Conservation (phyloP, 345 rosid genomes). For the Cardamine chenopodiifolia region DNA sequence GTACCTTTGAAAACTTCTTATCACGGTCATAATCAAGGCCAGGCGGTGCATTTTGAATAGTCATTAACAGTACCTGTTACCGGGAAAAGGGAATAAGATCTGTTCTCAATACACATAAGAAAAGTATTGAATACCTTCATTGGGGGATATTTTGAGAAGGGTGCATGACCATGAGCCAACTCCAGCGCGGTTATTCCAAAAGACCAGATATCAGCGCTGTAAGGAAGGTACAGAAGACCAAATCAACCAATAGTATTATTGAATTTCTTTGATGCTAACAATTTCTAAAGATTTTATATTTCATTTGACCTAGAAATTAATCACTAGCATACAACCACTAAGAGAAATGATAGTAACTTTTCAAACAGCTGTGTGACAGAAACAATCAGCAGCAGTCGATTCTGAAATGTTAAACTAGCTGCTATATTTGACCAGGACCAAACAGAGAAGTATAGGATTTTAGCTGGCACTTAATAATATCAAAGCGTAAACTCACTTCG, state of each 20-base stretch:
- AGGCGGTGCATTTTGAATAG: constrained; percentile 99
- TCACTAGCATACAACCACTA: constrained; percentile 8
- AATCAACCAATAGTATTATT: constrained; percentile 37
- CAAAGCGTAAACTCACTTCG: constrained; percentile 60
- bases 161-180: constrained; percentile 98
- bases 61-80: constrained; percentile 88
- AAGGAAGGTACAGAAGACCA: constrained; percentile 36
- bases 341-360: background rate
- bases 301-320: background rate
- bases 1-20: constrained; percentile 87
- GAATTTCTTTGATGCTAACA: constrained; percentile 26
- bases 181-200: constrained; percentile 97
- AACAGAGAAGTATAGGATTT: constrained; percentile 8
- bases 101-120: constrained; percentile 8
- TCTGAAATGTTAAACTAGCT: background rate
- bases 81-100: constrained; percentile 37
- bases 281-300: background rate
- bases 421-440: background rate
- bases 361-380: background rate
- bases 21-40: constrained; percentile 96
- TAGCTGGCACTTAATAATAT: background rate
- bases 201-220: constrained; percentile 99
- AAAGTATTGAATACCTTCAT: constrained; percentile 70
- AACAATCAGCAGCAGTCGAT: background rate
- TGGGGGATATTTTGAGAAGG: constrained; percentile 97